Base-by-base conservation (phyloP, 1,284 basidiomycete species). In the Ganoderma boninense region DNA sequence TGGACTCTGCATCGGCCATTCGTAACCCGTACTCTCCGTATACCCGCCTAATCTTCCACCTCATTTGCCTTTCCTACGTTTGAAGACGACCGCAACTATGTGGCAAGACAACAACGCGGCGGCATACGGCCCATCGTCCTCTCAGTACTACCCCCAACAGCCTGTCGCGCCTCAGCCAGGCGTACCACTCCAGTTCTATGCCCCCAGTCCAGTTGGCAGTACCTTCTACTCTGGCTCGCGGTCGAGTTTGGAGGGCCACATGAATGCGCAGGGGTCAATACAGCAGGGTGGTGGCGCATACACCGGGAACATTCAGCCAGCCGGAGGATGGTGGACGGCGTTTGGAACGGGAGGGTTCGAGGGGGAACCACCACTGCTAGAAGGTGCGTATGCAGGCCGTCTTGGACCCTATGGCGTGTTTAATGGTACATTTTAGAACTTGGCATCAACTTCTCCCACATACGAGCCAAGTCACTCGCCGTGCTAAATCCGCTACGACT, bases 391-490 rank as follows among this genome's bases (percentile, higher is more conserved):
- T 23, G 1, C 20, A 23, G 4, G 2, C 10, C 14, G 16, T 14
- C 44, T 35, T 65, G 2, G 35, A 23, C 5, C 5, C 11, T 13
- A 4, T 20, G n/a, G 26, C 52, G 20, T 62, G 4, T 2, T 43
- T 0, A 43, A 32, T 65, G 1, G 8, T n/a, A 11, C 23, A 5
- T 6, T 62, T n/a, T 77, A 98, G 97, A 99, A 82, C 91, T 99
- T 38, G 98, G 97, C 60, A 97, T 99, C 82, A 99, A 99, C 83
- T 97, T 99, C 77, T 90, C 92, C 52, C 98, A 99, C 82, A 98
- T 99, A 81, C 88, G 95, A 62, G 92, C 92, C 71, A 99, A 99
- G 85, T 95, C 96, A 18, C 84, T 97, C 82, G 96, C 98, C 0
- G 98, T 99, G 4, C 90, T 99, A 69, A 99, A 99, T 78, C 98